phyloP scores from a whole-genome alignment of 2,329 filamentous ascomycete species.

The Pseudocercospora pini-densiflorae region DNA sequence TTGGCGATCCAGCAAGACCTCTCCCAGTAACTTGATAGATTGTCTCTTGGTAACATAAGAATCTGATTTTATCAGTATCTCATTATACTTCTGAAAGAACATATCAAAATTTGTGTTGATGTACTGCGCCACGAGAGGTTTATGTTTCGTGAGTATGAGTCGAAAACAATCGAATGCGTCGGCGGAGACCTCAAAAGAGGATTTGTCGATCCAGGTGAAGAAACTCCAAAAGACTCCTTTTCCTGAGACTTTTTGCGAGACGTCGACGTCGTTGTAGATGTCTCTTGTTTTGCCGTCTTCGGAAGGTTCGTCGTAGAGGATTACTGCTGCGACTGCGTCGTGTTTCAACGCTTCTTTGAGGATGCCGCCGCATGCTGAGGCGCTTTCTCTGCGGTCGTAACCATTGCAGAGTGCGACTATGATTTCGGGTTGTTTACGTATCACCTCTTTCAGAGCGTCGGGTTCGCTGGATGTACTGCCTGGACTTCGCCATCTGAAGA shows the following conservation, averaged over 20 bases:
- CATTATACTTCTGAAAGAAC: conserved; percentile 93
- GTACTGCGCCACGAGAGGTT: conserved; percentile 85
- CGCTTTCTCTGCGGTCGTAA: conserved; percentile 88
- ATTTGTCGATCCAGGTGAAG: conserved; percentile 96
- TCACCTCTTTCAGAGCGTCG: conserved; percentile 84
- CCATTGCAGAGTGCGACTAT: conserved; percentile 86
- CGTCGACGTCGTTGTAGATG: conserved; percentile 65
- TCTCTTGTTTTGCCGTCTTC: conserved; percentile 75
- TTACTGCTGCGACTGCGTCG: conserved; percentile 86
- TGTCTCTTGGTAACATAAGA: conserved; percentile 98
- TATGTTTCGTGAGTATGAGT: conserved; percentile 93
- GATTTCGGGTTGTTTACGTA: conserved; percentile 83
- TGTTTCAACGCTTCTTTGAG: conserved; percentile 88
- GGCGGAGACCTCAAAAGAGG: conserved; percentile 93
- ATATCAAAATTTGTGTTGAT: conserved; percentile 87
- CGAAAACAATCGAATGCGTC: conserved; percentile 98
- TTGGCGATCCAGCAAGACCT: conserved; percentile 89
- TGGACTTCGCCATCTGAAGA: conserved; percentile 83
- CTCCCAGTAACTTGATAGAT: conserved; percentile 94
- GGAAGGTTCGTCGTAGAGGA: conserved; percentile 87
- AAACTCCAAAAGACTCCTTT: conserved; percentile 94
- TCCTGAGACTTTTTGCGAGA: conserved; percentile 74
- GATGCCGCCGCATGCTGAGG: conserved; percentile 87
- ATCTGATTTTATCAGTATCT: conserved; percentile 82
- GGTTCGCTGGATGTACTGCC: conserved; percentile 73